phyloP scores from a whole-genome alignment of 139 green algal genomes.

The Closterium sp. region DNA sequence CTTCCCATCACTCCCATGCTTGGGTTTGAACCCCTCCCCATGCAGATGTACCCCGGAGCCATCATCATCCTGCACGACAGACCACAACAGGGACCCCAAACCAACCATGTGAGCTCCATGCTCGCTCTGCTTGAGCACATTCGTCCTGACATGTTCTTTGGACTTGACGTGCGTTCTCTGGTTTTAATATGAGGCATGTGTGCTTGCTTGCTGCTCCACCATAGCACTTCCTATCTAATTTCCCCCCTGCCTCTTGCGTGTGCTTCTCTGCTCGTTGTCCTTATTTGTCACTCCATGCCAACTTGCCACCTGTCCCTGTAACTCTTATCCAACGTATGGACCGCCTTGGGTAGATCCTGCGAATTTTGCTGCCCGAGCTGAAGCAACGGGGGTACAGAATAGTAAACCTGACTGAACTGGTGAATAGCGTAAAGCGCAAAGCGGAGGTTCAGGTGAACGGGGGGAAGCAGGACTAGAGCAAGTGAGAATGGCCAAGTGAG shows the following conservation, averaged over 20 bases:
- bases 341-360: neutral
- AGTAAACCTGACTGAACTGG: neutral
- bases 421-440: neutral
- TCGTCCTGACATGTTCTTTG: too few relatives aligned
- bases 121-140: too few relatives aligned
- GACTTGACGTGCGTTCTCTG: neutral
- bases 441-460: neutral
- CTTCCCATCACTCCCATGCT: neutral
- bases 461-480: neutral
- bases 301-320: neutral
- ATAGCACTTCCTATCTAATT: neutral
- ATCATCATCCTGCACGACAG: neutral
- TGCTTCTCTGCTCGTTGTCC: neutral
- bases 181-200: too few relatives aligned
- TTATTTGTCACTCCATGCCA: too few relatives aligned
- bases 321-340: neutral
- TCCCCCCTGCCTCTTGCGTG: neutral
- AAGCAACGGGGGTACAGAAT: neutral
- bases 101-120: neutral
- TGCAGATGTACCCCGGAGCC: neutral
- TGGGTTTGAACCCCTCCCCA: too few relatives aligned
- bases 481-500: too few relatives aligned
- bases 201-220: neutral
- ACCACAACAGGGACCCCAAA: neutral
- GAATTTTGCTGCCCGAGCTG: neutral